Percentiles rank a stretch among this genome's conserved stretches.
Conservation (phyloP, 306 rosid species). For the Prunus mira region DNA sequence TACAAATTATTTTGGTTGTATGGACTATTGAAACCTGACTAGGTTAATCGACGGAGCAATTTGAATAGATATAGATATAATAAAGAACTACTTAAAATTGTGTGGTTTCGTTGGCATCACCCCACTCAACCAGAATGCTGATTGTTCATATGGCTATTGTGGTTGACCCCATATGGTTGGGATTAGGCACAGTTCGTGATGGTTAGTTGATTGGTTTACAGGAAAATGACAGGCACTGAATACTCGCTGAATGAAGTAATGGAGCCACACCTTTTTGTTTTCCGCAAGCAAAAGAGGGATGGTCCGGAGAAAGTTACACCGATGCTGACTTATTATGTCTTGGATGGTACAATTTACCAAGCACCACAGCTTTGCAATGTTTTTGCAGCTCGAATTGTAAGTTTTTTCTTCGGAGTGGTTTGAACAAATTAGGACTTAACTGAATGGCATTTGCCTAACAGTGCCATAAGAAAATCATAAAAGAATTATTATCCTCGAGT, state of each 20-base stretch:
- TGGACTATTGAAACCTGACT: not conserved
- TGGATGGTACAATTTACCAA: conserved; percentile 95
- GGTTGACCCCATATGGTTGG: conserved; percentile 8
- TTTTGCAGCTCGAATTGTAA: conserved; percentile 83
- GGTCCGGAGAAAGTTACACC: conserved; percentile 86
- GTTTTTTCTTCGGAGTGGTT: conserved; percentile 11
- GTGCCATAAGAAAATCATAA: conserved; percentile 1
- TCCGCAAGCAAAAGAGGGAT: conserved; percentile 89
- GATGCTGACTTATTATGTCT: conserved; percentile 70
- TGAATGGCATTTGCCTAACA: not conserved
- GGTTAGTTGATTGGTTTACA: conserved; percentile 22
- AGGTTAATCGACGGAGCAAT: not conserved
- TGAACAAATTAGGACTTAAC: not conserved
- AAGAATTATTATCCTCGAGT: not conserved
- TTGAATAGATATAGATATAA: not conserved
- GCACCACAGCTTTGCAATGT: conserved; percentile 90
- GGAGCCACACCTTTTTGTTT: conserved; percentile 81
- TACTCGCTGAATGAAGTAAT: conserved; percentile 68
- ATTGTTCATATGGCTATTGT: not conserved
- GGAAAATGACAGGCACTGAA: conserved; percentile 83
- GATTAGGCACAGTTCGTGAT: conserved; percentile 11
- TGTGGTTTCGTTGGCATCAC: not conserved
- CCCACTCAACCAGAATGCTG: not conserved
- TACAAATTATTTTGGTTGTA: not conserved
- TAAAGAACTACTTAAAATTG: not conserved